Percentiles rank a stretch among this genome's conserved stretches.
phyloP scores from a whole-genome alignment of 768 basidiomycete genomes.

The Phallus indusiatus region DNA sequence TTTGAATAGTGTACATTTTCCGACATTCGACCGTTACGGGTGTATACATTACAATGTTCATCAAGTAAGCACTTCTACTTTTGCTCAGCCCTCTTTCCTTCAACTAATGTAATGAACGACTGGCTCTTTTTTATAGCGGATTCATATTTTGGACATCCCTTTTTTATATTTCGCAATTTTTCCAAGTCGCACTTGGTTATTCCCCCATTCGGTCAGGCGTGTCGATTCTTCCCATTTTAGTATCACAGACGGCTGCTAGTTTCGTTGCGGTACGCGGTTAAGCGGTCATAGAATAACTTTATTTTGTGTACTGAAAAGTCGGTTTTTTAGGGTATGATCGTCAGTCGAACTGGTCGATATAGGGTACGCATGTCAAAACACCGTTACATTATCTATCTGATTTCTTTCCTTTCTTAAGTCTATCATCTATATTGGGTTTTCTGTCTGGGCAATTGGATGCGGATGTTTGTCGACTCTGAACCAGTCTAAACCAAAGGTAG shows the following conservation, averaged over 20 bases:
- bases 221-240: conserved; percentile 59
- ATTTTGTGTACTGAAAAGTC: neutral
- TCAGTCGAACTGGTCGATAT: conserved; percentile 58
- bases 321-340: conserved; percentile 42
- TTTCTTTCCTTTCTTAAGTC: conserved; percentile 27
- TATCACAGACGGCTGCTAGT: conserved; percentile 52
- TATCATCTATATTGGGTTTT: conserved; percentile 55
- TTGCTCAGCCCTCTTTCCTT: neutral
- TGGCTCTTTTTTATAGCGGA: conserved; percentile 29
- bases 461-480: conserved; percentile 61
- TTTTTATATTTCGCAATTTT: conserved; percentile 68
- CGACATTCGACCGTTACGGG: conserved; percentile 54
- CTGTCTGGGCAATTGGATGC: conserved; percentile 58
- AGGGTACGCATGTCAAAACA: conserved; percentile 25
- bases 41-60: conserved; percentile 60
- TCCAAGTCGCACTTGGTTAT: conserved; percentile 62
- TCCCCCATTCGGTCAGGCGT: conserved; percentile 54
- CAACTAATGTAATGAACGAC: too few species aligned
- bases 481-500: conserved; percentile 34
- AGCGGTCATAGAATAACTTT: too few species aligned
- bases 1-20: conserved; percentile 67
- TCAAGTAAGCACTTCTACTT: conserved; percentile 34
- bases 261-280: conserved; percentile 42
- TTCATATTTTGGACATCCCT: conserved; percentile 55
- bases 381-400: neutral